A percentile compares a stretch with the other conserved stretches of the same genome.
phyloP scores from a whole-genome alignment of 2,329 filamentous ascomycete species.

The Aspergillus fumigatiaffinis region DNA sequence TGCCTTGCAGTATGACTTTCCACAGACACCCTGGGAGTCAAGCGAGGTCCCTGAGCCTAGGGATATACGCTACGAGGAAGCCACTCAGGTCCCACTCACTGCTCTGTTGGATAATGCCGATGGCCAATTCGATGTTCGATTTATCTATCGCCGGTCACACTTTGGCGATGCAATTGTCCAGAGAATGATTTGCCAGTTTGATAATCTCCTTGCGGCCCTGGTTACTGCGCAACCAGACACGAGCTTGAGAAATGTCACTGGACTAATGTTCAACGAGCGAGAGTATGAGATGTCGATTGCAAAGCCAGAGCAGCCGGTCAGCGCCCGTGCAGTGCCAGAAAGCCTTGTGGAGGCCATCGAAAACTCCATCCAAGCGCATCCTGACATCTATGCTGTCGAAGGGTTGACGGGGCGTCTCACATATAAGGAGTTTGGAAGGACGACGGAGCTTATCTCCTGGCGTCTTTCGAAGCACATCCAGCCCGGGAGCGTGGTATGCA shows the following conservation, averaged over 20 bases:
- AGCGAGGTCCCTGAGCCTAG: neutral
- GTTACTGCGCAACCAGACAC: neutral
- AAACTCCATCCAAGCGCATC: neutral
- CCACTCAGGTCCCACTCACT: neutral
- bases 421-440: neutral
- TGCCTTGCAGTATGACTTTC: neutral
- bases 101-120: neutral
- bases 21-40: neutral
- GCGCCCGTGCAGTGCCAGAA: neutral
- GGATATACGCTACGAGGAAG: neutral
- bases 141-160: neutral
- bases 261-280: neutral
- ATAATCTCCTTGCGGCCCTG: neutral
- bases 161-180: neutral
- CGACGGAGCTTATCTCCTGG: neutral
- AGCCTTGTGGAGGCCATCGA: neutral
- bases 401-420: neutral
- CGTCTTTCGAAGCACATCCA: neutral
- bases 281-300: neutral
- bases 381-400: neutral
- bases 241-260: neutral
- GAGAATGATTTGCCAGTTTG: neutral
- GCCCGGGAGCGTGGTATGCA: neutral
- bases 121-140: neutral
- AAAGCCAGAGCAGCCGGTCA: neutral